Evolutionary conservation across 2,329 filamentous ascomycete species (phyloP).

Genomic region (Chaetomium globosum): DNA sequence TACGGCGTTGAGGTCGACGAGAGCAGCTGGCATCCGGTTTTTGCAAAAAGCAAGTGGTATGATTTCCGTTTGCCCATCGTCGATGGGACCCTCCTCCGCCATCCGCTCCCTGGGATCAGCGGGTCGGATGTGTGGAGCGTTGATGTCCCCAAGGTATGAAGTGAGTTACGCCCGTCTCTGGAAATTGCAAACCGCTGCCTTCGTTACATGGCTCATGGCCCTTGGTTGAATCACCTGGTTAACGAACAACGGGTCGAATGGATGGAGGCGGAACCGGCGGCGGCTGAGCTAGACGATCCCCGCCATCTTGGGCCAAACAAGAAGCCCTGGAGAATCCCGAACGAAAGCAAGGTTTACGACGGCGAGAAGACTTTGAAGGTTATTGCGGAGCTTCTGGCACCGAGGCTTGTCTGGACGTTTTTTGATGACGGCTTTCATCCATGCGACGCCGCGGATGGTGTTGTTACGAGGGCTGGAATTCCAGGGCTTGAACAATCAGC

Average conservation of each 20-base stretch:
- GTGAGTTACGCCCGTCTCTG: slow-evolving; percentile 10
- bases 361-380: neutral
- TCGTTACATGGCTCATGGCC: slow-evolving; percentile 5
- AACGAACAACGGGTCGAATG: neutral
- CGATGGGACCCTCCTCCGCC: neutral
- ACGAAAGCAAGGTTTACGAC: neutral
- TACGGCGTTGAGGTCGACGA: slow-evolving; percentile 16
- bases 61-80: slow-evolving; percentile 12
- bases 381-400: neutral
- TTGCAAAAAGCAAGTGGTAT: slow-evolving; percentile 21
- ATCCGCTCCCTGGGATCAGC: neutral
- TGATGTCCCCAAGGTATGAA: slow-evolving; percentile 19
- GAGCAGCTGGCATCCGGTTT: slow-evolving; percentile 19
- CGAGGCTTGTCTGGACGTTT: slow-evolving; percentile 17
- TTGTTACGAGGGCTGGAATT: no score
- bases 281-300: neutral
- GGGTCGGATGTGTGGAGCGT: slow-evolving; percentile 19
- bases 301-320: neutral
- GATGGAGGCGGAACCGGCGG: neutral
- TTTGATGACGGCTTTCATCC: slow-evolving; percentile 10
- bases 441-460: neutral
- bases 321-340: slow-evolving; percentile 11
- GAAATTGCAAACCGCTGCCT: slow-evolving; percentile 24
- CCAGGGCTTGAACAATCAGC: no score
- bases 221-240: slow-evolving; percentile 11